Conservation (phyloP, 306 rosid genomes). For the Purshia tridentata region DNA sequence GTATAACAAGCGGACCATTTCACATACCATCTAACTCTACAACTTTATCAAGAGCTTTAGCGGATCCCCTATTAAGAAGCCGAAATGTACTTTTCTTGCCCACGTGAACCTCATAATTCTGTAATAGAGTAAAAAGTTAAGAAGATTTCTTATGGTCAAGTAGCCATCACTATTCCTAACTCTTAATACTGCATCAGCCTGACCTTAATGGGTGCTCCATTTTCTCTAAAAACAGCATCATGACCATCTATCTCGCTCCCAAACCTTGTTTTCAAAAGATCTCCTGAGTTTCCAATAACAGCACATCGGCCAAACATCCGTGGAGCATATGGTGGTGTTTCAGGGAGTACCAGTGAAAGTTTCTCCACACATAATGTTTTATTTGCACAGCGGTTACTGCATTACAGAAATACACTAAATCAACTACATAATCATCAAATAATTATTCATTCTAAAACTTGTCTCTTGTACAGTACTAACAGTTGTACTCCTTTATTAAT, state of each 20-base stretch:
- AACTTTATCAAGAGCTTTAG: conserved; percentile 95
- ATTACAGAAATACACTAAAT: conserved; percentile 27
- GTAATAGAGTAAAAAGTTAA: conserved; percentile 29
- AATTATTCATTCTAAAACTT: conserved; percentile 6
- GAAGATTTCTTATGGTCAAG: conserved; percentile 18
- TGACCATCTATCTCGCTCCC: conserved; percentile 86
- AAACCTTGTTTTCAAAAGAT: conserved; percentile 86
- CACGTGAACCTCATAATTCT: conserved; percentile 82
- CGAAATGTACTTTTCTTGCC: conserved; percentile 91
- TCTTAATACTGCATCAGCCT: conserved; percentile 18
- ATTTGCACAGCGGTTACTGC: conserved; percentile 80
- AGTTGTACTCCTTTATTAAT: conserved; percentile 84
- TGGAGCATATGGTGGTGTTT: conserved; percentile 83
- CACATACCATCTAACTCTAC: conserved; percentile 82
- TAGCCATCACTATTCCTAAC: conserved; percentile 9
- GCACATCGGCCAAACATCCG: conserved; percentile 88
- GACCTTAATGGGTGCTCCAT: conserved; percentile 93
- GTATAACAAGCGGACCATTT: conserved; percentile 14
- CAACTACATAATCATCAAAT: background rate
- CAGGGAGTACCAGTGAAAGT: conserved; percentile 91
- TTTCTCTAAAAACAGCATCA: conserved; percentile 90
- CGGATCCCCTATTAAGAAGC: conserved; percentile 95
- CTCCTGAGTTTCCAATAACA: conserved; percentile 96
- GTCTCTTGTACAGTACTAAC: conserved; percentile 49
- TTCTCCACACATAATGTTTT: conserved; percentile 78